Evolutionary conservation across 495 filamentous ascomycete genomes (phyloP).

Genomic region (Neurospora sublineolata): DNA sequence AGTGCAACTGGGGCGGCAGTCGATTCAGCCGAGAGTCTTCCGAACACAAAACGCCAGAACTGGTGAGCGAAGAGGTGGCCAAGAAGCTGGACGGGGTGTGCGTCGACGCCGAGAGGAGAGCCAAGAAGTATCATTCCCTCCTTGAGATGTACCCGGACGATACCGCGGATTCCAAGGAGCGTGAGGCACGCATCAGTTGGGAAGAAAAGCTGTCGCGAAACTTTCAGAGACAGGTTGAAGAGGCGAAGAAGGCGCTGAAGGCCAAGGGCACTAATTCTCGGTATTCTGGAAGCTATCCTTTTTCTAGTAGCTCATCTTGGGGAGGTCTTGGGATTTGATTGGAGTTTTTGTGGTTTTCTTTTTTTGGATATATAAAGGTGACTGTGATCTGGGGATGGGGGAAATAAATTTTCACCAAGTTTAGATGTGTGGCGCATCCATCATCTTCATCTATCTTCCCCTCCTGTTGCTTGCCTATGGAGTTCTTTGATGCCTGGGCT

Average conservation of each 20-base stretch:
- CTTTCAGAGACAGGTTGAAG: not conserved
- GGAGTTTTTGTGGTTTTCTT: not conserved
- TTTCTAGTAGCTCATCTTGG: not conserved
- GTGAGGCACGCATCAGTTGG: not conserved
- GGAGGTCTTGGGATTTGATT: not conserved
- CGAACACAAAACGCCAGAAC: slow-evolving; percentile 5
- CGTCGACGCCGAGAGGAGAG: slow-evolving; percentile 18
- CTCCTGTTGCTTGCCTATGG: not conserved
- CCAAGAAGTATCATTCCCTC: not conserved
- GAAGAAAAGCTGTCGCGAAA: not conserved
- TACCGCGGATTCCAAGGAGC: not conserved
- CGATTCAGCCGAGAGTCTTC: slow-evolving; percentile 13
- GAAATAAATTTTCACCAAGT: not conserved
- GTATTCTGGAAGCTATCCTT: not conserved
- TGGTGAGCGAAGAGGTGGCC: slow-evolving; percentile 11
- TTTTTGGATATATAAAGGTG: not conserved
- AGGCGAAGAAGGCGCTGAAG: not conserved
- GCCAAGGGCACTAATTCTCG: not conserved
- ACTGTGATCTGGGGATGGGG: not conserved
- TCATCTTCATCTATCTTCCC: not conserved
- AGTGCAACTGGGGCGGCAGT: slow-evolving; percentile 37
- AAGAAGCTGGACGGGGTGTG: slow-evolving; percentile 18
- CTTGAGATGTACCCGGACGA: not conserved
- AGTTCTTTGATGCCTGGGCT: not conserved
- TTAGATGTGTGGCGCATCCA: not conserved